phyloP scores from a whole-genome alignment of 176 grass and related monocot species.

The Echinochloa phyllopogon region DNA sequence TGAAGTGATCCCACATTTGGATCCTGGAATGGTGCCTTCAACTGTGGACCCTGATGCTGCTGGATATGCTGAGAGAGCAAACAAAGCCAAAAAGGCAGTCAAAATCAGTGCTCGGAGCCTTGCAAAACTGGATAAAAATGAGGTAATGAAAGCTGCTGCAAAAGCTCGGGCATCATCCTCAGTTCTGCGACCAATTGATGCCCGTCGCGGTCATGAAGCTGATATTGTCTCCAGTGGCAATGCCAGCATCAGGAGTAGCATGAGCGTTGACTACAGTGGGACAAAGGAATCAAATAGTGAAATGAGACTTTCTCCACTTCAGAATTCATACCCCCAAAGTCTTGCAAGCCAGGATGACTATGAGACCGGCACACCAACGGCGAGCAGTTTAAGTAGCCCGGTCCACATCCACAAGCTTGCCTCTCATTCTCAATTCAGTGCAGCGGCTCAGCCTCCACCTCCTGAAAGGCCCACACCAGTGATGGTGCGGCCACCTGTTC shows the following conservation, averaged over 20 bases:
- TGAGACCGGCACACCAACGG: conserved; percentile 68
- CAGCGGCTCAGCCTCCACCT: conserved; percentile 46
- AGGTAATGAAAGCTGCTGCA: conserved; percentile 89
- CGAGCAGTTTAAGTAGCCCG: conserved; percentile 89
- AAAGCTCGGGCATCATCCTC: conserved; percentile 98
- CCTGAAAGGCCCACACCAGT: conserved; percentile 40
- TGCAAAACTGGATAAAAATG: conserved; percentile 82
- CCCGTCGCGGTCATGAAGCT: conserved; percentile 53
- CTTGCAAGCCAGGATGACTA: conserved; percentile 81
- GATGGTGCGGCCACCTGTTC: conserved; percentile 47
- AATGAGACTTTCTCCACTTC: conserved; percentile 67
- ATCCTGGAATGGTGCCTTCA: conserved; percentile 88
- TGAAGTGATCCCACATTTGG: conserved; percentile 95
- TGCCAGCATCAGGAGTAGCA: conserved; percentile 74
- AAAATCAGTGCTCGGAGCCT: conserved; percentile 98
- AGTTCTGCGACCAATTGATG: conserved; percentile 77
- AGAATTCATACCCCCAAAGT: conserved; percentile 74
- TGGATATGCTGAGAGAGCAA: conserved; percentile 70
- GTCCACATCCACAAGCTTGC: conserved; percentile 61
- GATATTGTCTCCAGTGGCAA: conserved; percentile 76
- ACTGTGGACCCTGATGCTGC: conserved; percentile 87
- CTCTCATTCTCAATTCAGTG: conserved; percentile 35
- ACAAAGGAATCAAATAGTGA: conserved; percentile 67
- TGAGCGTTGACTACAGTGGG: conserved; percentile 63
- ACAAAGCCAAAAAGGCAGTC: conserved; percentile 83